These are phyloP conservation scores for Globisporangium spinosum DNA, from an alignment of 352 stramenopile species.

Conservation along the genomic window DNA sequence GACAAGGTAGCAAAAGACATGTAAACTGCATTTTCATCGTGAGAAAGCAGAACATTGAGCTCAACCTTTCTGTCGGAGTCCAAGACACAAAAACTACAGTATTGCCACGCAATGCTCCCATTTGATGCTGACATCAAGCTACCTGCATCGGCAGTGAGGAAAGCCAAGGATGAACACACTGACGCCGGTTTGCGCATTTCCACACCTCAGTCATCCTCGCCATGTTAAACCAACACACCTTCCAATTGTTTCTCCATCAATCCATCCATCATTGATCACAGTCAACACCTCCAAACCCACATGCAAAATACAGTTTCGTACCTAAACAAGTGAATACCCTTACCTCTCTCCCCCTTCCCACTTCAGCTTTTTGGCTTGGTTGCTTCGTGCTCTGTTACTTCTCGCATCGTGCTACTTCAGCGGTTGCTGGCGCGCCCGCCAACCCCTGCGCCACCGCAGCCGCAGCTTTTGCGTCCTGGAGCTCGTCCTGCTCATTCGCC, in stretches of 20 bases:
- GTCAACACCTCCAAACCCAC: not conserved
- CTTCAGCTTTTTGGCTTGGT: slow-evolving; percentile 11
- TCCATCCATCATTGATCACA: not conserved
- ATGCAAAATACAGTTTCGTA: not conserved
- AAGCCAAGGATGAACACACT: not conserved
- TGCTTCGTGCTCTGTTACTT: slow-evolving; percentile 8
- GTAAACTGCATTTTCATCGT: not conserved
- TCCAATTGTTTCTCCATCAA: not conserved
- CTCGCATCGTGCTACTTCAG: slow-evolving; percentile 8
- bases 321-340: not conserved
- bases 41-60: not conserved
- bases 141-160: not conserved
- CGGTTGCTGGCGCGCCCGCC: not conserved
- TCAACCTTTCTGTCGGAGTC: not conserved
- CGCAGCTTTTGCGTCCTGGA: slow-evolving; percentile 11
- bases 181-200: not conserved
- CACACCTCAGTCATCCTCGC: not conserved
- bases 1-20: not conserved
- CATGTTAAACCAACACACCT: not conserved
- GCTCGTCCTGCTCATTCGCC: slow-evolving; percentile 46
- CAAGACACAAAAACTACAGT: not conserved
- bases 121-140: not conserved
- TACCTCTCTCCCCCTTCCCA: not conserved
- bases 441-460: slow-evolving; percentile 7
- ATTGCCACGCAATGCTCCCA: not conserved